Evolutionary conservation across 371 early-diverging fungal species (phyloP).

Genomic region (Apophysomyces variabilis): DNA sequence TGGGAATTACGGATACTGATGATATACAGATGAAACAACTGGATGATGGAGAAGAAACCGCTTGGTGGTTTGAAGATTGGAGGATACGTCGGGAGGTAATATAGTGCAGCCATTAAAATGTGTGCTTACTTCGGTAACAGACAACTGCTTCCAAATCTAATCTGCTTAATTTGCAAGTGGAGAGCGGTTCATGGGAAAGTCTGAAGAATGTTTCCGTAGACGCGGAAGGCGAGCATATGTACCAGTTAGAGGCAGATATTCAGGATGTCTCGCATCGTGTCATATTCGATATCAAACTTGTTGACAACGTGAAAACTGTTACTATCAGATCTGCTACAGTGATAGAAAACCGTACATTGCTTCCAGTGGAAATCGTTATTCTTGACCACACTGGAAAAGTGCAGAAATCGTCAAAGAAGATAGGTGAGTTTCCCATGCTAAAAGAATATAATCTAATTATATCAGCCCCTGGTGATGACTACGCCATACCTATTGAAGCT

Average conservation of each 20-base stretch:
- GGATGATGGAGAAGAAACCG: conserved; percentile 73
- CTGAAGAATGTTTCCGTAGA: conserved; percentile 88
- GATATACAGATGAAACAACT: conserved; percentile 68
- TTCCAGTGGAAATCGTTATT: conserved; percentile 82
- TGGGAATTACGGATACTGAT: conserved; percentile 36
- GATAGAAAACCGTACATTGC: conserved; percentile 79
- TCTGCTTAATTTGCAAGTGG: conserved; percentile 82
- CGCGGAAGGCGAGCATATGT: conserved; percentile 79
- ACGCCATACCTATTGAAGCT: conserved; percentile 84
- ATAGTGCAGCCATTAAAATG: background rate
- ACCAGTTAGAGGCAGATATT: conserved; percentile 79
- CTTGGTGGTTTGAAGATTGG: conserved; percentile 98
- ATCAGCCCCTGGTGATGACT: conserved; percentile 80
- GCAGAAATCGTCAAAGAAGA: conserved; percentile 49
- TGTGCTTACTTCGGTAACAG: conserved; percentile 17
- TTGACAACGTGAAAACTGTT: conserved; percentile 89
- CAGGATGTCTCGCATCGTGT: conserved; percentile 82
- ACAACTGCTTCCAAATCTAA: conserved; percentile 55
- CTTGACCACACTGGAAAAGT: conserved; percentile 68
- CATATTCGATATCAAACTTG: conserved; percentile 85
- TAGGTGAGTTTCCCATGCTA: conserved; percentile 33
- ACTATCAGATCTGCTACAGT: conserved; percentile 88
- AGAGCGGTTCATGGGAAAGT: conserved; percentile 90
- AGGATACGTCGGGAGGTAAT: conserved; percentile 83
- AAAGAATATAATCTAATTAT: background rate